Conservation (phyloP, 805 yeast species). For the Starmerella khaoyaiensis region DNA sequence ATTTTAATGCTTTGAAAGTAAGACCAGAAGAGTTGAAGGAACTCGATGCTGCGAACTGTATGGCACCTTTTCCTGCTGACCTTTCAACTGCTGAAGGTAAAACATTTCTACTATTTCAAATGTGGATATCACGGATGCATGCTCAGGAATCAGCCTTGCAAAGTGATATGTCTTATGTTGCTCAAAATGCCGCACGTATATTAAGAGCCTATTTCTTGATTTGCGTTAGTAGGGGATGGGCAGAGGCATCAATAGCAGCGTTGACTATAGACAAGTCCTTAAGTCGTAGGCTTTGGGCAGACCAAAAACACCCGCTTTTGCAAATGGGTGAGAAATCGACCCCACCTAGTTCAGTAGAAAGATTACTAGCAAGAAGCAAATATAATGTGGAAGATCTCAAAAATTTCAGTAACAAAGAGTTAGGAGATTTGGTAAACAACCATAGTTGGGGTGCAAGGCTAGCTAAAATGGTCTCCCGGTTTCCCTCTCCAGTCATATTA, state of each 20-base stretch:
- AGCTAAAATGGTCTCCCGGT: conserved; percentile 46
- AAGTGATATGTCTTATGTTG: conserved; percentile 85
- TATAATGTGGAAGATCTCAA: conserved; percentile 49
- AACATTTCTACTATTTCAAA: conserved; percentile 74
- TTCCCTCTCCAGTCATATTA: conserved; percentile 56
- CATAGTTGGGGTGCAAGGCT: conserved; percentile 54
- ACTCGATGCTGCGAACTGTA: conserved; percentile 46
- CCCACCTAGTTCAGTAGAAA: conserved; percentile 32
- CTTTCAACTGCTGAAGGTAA: conserved; percentile 44
- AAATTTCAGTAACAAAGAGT: conserved; percentile 58
- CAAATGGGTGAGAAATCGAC: conserved; percentile 61
- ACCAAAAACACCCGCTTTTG: conserved; percentile 64
- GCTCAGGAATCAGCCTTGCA: conserved; percentile 68
- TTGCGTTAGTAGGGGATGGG: conserved; percentile 87
- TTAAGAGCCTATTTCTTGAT: conserved; percentile 80
- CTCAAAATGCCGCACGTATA: conserved; percentile 89
- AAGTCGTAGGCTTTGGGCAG: conserved; percentile 76
- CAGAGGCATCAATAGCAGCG: conserved; percentile 58
- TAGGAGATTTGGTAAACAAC: conserved; percentile 86
- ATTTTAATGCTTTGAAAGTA: conserved; percentile 78
- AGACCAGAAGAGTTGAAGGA: conserved; percentile 81
- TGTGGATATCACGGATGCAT: conserved; percentile 64
- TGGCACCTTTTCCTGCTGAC: conserved; percentile 17
- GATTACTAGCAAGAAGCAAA: conserved; percentile 44
- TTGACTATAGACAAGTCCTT: conserved; percentile 75